Conservation (phyloP, 768 basidiomycete genomes). For the Termitomyces sp. region DNA sequence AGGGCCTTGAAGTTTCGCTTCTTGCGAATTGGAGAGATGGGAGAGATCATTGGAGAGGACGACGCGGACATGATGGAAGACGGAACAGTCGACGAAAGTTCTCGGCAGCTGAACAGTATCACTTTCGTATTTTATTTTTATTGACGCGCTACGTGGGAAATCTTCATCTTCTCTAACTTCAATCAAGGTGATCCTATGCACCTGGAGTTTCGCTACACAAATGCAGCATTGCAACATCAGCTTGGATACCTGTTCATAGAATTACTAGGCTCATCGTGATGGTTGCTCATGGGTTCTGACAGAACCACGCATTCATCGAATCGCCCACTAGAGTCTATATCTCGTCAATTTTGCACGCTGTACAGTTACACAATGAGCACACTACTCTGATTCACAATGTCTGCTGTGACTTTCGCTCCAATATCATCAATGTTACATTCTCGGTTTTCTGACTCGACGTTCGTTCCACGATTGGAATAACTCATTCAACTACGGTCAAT, state of each 20-base stretch:
- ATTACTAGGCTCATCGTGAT: not conserved
- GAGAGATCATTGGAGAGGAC: constrained; percentile 9
- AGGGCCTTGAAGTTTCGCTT: constrained; percentile 90
- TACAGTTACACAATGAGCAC: not conserved
- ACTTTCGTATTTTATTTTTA: constrained; percentile 7
- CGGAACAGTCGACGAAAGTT: constrained; percentile 1
- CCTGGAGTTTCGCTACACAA: no score
- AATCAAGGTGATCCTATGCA: no score
- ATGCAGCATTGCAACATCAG: no score
- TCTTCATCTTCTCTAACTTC: not conserved
- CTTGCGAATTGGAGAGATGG: constrained; percentile 60
- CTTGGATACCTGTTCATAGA: no score
- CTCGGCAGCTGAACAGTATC: constrained; percentile 2
- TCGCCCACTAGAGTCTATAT: not conserved
- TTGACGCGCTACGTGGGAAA: constrained; percentile 14
- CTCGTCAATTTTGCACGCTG: not conserved
- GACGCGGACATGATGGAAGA: constrained; percentile 8
- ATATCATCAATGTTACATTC: not conserved
- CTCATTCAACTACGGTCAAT: no score
- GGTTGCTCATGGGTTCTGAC: not conserved
- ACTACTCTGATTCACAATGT: not conserved
- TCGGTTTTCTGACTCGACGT: not conserved
- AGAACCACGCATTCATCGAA: not conserved
- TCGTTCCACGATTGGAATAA: not conserved
- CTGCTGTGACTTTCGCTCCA: not conserved